A percentile compares a stretch with the other conserved stretches of the same genome.
Conservation (phyloP, 495 filamentous ascomycete species). For the Penicillium argentinense region DNA sequence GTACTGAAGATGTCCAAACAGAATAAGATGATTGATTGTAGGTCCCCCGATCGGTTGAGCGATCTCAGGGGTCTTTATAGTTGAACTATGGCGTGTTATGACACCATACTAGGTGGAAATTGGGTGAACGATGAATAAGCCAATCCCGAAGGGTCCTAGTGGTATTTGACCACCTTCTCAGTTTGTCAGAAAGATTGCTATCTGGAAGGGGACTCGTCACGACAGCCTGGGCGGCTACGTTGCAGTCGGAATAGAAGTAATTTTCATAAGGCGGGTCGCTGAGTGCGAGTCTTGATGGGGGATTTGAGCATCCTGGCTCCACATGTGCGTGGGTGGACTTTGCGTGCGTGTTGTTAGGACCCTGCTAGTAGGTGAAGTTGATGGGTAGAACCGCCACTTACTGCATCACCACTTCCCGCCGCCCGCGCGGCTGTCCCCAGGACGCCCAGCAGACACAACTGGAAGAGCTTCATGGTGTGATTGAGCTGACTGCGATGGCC, state of each 20-base stretch:
- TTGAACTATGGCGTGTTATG: too few relatives aligned
- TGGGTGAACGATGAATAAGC: too few relatives aligned
- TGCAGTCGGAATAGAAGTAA: conserved; percentile 64
- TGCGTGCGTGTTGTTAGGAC: background rate
- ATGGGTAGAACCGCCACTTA: conserved; percentile 10
- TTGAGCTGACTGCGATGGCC: too few relatives aligned
- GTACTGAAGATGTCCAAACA: too few relatives aligned
- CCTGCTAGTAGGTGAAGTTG: background rate
- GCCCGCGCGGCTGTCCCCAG: background rate
- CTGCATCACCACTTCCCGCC: conserved; percentile 8
- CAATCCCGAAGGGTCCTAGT: too few relatives aligned
- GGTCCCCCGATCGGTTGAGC: too few relatives aligned
- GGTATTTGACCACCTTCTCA: too few relatives aligned
- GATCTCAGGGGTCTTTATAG: too few relatives aligned
- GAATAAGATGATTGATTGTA: too few relatives aligned
- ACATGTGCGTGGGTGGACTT: conserved; percentile 1
- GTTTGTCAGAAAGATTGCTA: conserved; percentile 56
- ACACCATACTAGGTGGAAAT: too few relatives aligned
- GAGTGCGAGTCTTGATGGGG: conserved; percentile 21
- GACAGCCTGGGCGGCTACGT: conserved; percentile 55
- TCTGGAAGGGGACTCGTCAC: conserved; percentile 54
- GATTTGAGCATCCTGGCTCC: conserved; percentile 8
- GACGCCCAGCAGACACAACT: background rate
- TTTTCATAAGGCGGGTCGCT: conserved; percentile 56
- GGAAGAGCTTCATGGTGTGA: background rate